Conservation (phyloP, 306 rosid species). For the Lathyrus sativus region DNA sequence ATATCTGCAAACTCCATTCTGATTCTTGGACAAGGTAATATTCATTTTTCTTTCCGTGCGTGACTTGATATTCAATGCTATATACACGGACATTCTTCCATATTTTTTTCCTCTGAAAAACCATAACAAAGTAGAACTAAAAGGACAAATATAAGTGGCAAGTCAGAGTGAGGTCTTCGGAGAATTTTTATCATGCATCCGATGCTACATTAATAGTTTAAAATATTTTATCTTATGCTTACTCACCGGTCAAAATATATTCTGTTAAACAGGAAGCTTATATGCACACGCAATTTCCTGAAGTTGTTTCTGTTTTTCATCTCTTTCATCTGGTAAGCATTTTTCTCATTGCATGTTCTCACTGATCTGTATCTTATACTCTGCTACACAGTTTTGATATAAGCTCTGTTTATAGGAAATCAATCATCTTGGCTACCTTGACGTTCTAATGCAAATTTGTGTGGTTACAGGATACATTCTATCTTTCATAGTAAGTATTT, state of each 20-base stretch:
- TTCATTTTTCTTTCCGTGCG: conserved; percentile 1
- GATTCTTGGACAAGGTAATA: conserved; percentile 91
- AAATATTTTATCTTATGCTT: background rate
- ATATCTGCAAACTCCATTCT: conserved; percentile 67
- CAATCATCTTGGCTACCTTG: conserved; percentile 41
- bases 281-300: conserved; percentile 81
- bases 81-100: background rate
- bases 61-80: conserved; percentile 30
- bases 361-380: conserved; percentile 23
- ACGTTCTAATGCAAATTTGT: conserved; percentile 44
- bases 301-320: conserved; percentile 44
- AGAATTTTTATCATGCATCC: conserved; percentile 3
- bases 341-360: conserved; percentile 5
- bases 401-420: conserved; percentile 44
- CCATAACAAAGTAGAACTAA: conserved; percentile 14
- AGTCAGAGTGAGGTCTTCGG: background rate
- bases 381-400: conserved; percentile 22
- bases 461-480: conserved; percentile 45
- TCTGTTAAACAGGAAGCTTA: conserved; percentile 66
- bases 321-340: conserved; percentile 57
- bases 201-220: conserved; percentile 6
- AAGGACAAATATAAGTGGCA: background rate
- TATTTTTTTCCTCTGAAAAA: conserved; percentile 17
- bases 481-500: conserved; percentile 48
- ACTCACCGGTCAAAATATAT: conserved; percentile 4